Base-by-base conservation (phyloP, 805 yeast species). In the Sungouiella thailandica region DNA sequence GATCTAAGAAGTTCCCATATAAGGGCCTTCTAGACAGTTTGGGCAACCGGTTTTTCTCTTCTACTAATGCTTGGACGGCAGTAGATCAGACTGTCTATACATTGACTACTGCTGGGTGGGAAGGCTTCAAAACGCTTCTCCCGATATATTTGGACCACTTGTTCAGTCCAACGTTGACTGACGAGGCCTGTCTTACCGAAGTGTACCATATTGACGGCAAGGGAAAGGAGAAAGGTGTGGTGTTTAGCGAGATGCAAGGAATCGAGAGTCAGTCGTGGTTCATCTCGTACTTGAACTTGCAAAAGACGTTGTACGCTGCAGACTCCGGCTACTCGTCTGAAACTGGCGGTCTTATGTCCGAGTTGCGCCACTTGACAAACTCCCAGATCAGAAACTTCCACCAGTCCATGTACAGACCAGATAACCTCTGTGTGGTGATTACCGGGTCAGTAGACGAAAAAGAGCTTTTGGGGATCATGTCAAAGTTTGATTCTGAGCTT, bases 51-150 rank as follows among this genome's bases (percentile, higher is more conserved):
- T 80, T 87, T 41, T 83, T 81, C 58, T 83, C 96, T 2, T 70
- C 78, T 4, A 93, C 97, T 0, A 93, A 93, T 53, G 98, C 98
- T 0, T 89, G 96, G 96, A 93, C 98, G 0, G 87, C 83, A 1
- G 86, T 93, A 4, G 97, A 93, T 59, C 95, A 86, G 53, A 93
- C 98, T 0, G 96, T 88, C 2, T 93, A 93, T 49, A 87, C 96
- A 2, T 66, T 93, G 36, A 74, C 83, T 7, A 79, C 95, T 24
- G 97, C 97, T 1, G 97, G 97, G 7, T 89, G 96, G 96, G 86
- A 85, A 36, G 97, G 97, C 1, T 93, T 93, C 60, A 76, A 74
- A 31, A 72, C 79, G 40, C 62, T 93, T 18, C 70, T 93, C 19
- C 97, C 98, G 0, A 80, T 88, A 3, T 93, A 90, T 55, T 60